Evolutionary conservation across 164 flowering plant genomes (phyloP), one percentile per base, ranked within the genome.

Genomic region (Stephania japonica): DNA sequence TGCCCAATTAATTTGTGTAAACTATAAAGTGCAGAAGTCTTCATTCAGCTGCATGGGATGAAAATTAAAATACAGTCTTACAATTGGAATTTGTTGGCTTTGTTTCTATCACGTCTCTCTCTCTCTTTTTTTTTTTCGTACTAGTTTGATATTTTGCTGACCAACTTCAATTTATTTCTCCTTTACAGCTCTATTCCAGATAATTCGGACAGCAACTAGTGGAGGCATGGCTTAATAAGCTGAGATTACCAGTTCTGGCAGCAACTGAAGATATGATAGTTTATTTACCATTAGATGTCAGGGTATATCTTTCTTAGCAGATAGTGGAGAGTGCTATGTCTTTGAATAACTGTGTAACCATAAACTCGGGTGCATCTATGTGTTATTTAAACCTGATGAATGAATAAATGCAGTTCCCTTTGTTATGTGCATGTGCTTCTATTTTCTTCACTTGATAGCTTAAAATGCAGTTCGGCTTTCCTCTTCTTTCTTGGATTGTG

Each of bases 201-300:
- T 90, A 68, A 88, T 88, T 87, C 83, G 91, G 72, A 90, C 92
- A 5, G 94, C 94, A 24, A 86, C 87, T 41, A 86, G 88, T 43
- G 92, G 90, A 76, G 91, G 92, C 70, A 79, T 84, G 89, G 90
- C 89, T 19, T 89, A 75, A 84, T 49, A 65, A 62, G 53, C 53
- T 11, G 43, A 43, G 26, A 21, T 66, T 73, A 47, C 26, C 50
- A 73, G 64, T 16, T 73, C 24, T 67, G 66, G 62, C 72, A 12
- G 59, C 59, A 44, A 26, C 26, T n/a, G 18, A 13, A 8, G 13
- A 43, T 68, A 13, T 4, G 13, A 43, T 68, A 43, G 53, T 24
- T 12, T 21, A 65, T 65, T 32, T 42, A 65, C 41, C 42, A 69
- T 69, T 56, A 47, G 62, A n/a, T n/a, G 32, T 69, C 26, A 47